A percentile compares a stretch with the other conserved stretches of the same genome.
Evolutionary conservation across 192 early-diverging fungal genomes (phyloP).

Genomic region (Backusella morwellensis): DNA sequence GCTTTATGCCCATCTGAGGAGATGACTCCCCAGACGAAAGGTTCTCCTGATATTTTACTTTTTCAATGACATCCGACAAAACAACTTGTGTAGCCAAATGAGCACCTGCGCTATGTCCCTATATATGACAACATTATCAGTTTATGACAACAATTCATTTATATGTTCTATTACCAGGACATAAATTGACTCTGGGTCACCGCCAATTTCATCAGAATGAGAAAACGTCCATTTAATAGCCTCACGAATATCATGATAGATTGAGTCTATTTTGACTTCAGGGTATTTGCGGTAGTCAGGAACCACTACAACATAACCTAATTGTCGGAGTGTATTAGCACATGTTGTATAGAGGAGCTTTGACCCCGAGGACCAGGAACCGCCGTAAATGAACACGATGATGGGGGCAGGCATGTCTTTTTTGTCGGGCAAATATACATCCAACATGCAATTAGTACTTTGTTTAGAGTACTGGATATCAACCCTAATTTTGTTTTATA

Average conservation of each 20-base stretch:
- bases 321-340: conserved; percentile 45
- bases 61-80: conserved; percentile 31
- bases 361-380: conserved; percentile 50
- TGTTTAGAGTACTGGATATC: conserved; percentile 29
- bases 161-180: conserved; percentile 34
- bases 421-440: conserved; percentile 27
- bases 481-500: conserved; percentile 4
- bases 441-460: conserved; percentile 9
- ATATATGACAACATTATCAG: background rate
- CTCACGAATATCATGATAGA: conserved; percentile 44
- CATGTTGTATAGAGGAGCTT: conserved; percentile 47
- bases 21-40: background rate
- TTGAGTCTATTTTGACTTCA: conserved; percentile 38
- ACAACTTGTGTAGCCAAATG: conserved; percentile 38
- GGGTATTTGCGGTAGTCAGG: conserved; percentile 56
- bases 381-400: conserved; percentile 56
- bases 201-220: conserved; percentile 31
- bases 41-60: conserved; percentile 14
- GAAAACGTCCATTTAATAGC: conserved; percentile 48
- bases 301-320: conserved; percentile 55
- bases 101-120: conserved; percentile 47
- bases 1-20: conserved; percentile 2
- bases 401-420: conserved; percentile 33
- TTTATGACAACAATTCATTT: background rate
- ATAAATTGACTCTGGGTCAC: conserved; percentile 32